Base-by-base conservation (phyloP, 495 filamentous ascomycete species). In the Aspergillus asperescens region DNA sequence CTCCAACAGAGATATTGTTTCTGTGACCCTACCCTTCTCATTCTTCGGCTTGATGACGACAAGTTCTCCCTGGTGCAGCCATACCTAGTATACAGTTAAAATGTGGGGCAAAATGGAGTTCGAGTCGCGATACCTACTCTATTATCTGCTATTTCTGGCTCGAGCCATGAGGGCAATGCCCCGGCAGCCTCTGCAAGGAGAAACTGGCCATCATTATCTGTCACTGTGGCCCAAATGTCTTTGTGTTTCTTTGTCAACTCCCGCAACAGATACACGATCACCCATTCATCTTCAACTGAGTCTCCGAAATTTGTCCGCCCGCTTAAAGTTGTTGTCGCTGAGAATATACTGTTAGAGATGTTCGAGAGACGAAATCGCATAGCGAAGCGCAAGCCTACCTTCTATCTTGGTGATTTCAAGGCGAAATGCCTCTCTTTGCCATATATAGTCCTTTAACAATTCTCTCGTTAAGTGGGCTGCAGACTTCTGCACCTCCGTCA, bases 241-340 rank as follows among this genome's bases (percentile, higher is more conserved):
- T 79, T 75, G 56, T 87, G 89, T 48, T 80, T 68, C 58, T 75
- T 85, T 61, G 83, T 91, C 52, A 96, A 68, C 61, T 90, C 85
- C 29, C 87, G 82, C n/a, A 98, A 78, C 9, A 97, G 66, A 67
- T 91, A 95, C 22, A 96, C 90, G 46, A 96, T 83, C 2, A 96
- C 79, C 93, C 93, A 98, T 72, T 97, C 94, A 62, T 98, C 93
- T 61, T 95, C 93, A 7, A 96, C 83, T 3, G 89, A 90, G 67
- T 98, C 93, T 6, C 91, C 91, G 56, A 86, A 96, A 61, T 90
- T 85, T 5, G 89, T 93, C 38, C 74, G 71, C 8, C 90, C 90
- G 43, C 78, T 76, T 15, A 95, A 74, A 23, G 68, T 72, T 19
- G 71, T 71, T 13, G 68, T 62, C 7, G 69, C 73, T 79, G 12